Evolutionary conservation across 2,329 filamentous ascomycete genomes (phyloP), one percentile per base, ranked within the genome.

Genomic region (Orbilia ellipsospora): DNA sequence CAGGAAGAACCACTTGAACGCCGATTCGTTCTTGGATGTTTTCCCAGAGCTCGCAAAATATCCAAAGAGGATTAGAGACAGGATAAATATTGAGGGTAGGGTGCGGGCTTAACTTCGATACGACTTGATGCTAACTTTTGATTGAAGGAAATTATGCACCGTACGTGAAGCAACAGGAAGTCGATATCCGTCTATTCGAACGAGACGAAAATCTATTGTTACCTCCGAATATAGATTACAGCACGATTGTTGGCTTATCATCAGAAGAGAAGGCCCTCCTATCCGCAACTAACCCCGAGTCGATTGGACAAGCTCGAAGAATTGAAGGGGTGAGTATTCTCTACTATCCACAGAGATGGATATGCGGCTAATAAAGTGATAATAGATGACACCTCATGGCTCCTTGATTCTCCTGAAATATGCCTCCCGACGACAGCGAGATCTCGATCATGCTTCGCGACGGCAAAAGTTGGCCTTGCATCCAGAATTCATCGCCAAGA

Each of bases 291-390:
- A 85, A 88, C 61, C 95, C 95, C 0, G 92, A 96, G 82, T 96
- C 88, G 75, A 85, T 99, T 20, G 94, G 92, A 0, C 95, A 97
- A 86, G 94, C 94, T 36, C 86, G 93, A 57, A 85, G 95, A 13
- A 88, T 97, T 10, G 95, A 99, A 82, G 94, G 94, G 1, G 86
- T 87, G 51, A 48, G 60, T 26, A 56, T 10, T 3, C 20, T 15
- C 1, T 15, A 50, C 28, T 28, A 28, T 45, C 13, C 13, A 52
- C 44, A 18, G 20, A 36, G 5, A 10, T 16, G 23, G 12, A n/a
- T 54, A 1, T 44, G 8, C 26, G 28, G 26, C 65, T 69, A 44
- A 69, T 51, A 18, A 31, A 69, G 45, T n/a, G 18, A 23, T 8
- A 20, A 48, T 16, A 69, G 2, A 85, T 90, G 76, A 90, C 88